Evolutionary conservation across 2,329 filamentous ascomycete genomes (phyloP).

Genomic region (Penicillium sp.): DNA sequence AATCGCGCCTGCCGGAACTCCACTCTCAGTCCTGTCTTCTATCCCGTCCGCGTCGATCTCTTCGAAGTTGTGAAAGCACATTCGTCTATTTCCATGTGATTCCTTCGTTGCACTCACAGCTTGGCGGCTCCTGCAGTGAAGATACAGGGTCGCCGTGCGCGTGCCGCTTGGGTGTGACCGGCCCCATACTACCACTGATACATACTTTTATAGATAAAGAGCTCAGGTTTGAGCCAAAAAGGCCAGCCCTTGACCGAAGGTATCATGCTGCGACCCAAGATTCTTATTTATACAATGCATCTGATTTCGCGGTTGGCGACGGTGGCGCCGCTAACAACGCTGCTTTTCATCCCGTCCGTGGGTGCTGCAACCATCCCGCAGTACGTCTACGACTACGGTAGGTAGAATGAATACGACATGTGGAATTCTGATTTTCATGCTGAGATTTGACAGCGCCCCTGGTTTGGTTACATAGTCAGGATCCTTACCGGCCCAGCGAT

Average conservation of each 20-base stretch:
- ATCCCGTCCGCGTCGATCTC: neutral
- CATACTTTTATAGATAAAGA: neutral
- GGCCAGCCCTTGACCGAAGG: neutral
- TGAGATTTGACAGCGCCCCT: slow-evolving; percentile 49
- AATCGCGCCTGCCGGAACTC: neutral
- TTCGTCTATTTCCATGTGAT: neutral
- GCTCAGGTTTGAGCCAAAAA: neutral
- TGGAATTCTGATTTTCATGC: neutral
- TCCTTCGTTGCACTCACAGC: neutral
- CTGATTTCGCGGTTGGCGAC: slow-evolving; percentile 8
- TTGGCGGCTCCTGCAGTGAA: neutral
- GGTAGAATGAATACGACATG: neutral
- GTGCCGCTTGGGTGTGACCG: neutral
- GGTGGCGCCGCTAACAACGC: slow-evolving; percentile 8
- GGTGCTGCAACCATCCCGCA: slow-evolving; percentile 39
- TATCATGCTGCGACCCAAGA: neutral
- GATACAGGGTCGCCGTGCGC: neutral
- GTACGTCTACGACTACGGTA: slow-evolving; percentile 54
- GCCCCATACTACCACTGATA: neutral
- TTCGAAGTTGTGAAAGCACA: neutral
- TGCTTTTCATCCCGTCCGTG: slow-evolving; percentile 7
- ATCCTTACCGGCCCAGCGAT: slow-evolving; percentile 56
- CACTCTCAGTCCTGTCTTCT: neutral
- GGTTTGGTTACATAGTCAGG: slow-evolving; percentile 55
- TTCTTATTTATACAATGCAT: neutral